Base-by-base conservation (phyloP, 192 early-diverging fungal species). In the Coemansia sp. region DNA sequence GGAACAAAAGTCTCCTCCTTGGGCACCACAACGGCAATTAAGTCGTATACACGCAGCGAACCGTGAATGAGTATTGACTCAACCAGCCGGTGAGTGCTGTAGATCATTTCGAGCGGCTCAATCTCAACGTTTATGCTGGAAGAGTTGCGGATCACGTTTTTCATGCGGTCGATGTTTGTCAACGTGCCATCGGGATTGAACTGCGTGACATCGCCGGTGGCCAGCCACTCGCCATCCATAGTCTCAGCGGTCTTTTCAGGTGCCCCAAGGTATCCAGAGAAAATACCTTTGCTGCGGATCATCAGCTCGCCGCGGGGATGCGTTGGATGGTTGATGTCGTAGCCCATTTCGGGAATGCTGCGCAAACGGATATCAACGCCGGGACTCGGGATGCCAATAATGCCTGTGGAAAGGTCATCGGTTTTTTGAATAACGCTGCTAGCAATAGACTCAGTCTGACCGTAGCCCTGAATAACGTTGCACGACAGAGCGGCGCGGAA, bases 91-190 rank as follows among this genome's bases (percentile, higher is more conserved):
- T 69, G 67, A 12, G 64, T 73, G n/a, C 65, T 56, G 41, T 81
- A 71, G 23, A 86, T 75, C 14, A 64, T 59, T 64, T 97, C 93
- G 47, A 95, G 80, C 67, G 89, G 88, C 62, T 96, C 95, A 7
- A 90, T 89, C 6, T 92, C 89, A 57, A 98, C 81, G 64, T 89
- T 94, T 64, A 87, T 85, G 41, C 91, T 90, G 53, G 86, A 85
- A 14, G 87, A 79, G 9, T 93, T 78, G 61, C 88, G 87, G 69
- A 91, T 77, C 15, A 87, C 82, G 49, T 90, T 89, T 48, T 87
- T 89, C 59, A 82, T 79, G 14, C 91, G 79, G 59, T 90, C 90
- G 72, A 95, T 82, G 57, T 92, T 84, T 4, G 64, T 62, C 19
- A 95, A 30, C 7, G 76, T 62, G 17, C 91, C 93, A 27, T 81